phyloP scores from a whole-genome alignment of 2,329 filamentous ascomycete species.

The Sclerotinia glacialis region DNA sequence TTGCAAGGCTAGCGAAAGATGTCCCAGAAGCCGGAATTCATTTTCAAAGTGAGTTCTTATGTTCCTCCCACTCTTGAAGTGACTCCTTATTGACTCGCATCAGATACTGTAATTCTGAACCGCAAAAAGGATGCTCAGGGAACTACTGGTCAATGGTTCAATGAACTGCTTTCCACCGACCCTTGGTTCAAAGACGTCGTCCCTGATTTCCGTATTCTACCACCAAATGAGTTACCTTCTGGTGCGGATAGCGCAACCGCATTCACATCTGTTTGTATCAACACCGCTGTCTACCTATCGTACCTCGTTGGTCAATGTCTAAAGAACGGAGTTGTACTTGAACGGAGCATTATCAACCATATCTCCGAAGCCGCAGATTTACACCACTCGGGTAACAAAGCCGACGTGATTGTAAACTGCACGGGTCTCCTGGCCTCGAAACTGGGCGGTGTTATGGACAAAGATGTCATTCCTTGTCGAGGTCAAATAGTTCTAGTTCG shows the following conservation, averaged over 20 bases:
- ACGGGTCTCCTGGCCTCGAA: constrained; percentile 73
- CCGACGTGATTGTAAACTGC: constrained; percentile 77
- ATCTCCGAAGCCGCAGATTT: constrained; percentile 65
- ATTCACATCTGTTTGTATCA: constrained; percentile 88
- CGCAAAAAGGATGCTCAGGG: constrained; percentile 31
- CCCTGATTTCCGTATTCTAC: constrained; percentile 65
- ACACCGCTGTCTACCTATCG: constrained; percentile 81
- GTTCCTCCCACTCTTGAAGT: neutral
- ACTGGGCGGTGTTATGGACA: constrained; percentile 79
- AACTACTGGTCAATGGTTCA: constrained; percentile 47
- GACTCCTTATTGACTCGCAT: constrained; percentile 3
- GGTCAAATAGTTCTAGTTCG: constrained; percentile 73
- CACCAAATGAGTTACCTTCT: constrained; percentile 55
- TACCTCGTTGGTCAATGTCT: constrained; percentile 82
- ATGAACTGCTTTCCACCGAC: constrained; percentile 62
- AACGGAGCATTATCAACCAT: constrained; percentile 63
- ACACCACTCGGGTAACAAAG: constrained; percentile 56
- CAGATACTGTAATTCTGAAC: constrained; percentile 53
- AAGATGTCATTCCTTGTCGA: constrained; percentile 68
- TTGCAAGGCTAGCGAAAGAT: constrained; percentile 58
- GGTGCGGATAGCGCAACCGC: constrained; percentile 69
- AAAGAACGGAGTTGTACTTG: constrained; percentile 66
- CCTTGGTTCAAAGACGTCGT: constrained; percentile 74
- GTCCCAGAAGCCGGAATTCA: constrained; percentile 78
- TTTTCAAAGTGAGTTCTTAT: constrained; percentile 57